Conservation (phyloP, 345 rosid species). For the Populus euphratica region DNA sequence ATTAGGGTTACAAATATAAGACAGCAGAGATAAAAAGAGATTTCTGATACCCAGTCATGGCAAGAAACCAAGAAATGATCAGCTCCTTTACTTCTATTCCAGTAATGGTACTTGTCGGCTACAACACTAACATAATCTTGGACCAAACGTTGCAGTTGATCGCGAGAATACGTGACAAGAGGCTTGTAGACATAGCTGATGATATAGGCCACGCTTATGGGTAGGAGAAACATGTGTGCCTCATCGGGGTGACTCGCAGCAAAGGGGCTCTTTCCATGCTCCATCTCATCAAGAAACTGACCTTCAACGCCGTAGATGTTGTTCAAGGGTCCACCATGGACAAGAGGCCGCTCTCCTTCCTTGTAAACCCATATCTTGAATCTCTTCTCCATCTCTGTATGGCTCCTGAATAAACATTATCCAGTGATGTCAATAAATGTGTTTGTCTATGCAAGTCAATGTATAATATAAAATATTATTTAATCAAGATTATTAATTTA, state of each 20-base stretch:
- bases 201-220: constrained; percentile 43
- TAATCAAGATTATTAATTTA: too few relatives aligned
- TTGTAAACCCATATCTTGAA: constrained; percentile 54
- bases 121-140: constrained; percentile 38
- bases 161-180: constrained; percentile 28
- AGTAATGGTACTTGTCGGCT: constrained; percentile 40
- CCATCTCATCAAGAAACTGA: constrained; percentile 58
- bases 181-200: constrained; percentile 43
- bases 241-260: constrained; percentile 43
- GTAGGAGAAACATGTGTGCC: constrained; percentile 53
- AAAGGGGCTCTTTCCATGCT: constrained; percentile 27
- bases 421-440: neutral
- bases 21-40: neutral
- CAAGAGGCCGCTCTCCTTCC: constrained; percentile 55
- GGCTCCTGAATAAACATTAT: constrained; percentile 37
- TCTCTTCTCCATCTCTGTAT: constrained; percentile 54
- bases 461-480: too few relatives aligned
- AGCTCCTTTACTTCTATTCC: constrained; percentile 61
- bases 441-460: neutral
- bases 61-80: constrained; percentile 67
- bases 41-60: constrained; percentile 53
- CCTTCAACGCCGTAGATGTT: constrained; percentile 52
- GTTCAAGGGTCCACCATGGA: constrained; percentile 48
- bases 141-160: constrained; percentile 30
- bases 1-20: neutral